phyloP scores from a whole-genome alignment of 2,329 filamentous ascomycete genomes.

The Xylariales sp. region DNA sequence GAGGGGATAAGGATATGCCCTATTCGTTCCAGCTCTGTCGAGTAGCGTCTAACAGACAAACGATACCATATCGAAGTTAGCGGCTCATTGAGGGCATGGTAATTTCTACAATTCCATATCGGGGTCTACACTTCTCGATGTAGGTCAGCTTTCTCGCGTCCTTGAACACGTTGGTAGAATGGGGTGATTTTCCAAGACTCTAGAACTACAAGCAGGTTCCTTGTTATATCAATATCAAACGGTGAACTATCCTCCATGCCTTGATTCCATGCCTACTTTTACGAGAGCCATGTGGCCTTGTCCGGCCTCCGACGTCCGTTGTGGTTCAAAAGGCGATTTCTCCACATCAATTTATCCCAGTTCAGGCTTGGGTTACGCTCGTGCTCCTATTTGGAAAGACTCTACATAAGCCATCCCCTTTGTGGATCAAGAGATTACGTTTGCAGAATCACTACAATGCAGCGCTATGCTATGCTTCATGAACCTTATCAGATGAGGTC shows the following conservation, averaged over 20 bases:
- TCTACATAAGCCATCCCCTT: neutral
- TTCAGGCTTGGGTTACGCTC: conserved; percentile 2
- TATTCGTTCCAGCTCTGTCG: neutral
- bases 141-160: conserved; percentile 11
- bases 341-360: conserved; percentile 3
- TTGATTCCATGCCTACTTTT: no score
- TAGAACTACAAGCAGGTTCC: neutral
- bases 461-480: no score
- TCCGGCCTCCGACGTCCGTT: neutral
- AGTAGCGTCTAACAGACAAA: neutral
- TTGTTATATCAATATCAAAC: neutral
- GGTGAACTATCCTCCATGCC: no score
- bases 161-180: conserved; percentile 7
- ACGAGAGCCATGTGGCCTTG: no score
- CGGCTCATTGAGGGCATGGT: conserved; percentile 10
- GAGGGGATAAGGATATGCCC: no score
- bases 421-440: neutral
- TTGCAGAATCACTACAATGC: neutral
- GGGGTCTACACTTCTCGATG: conserved; percentile 16
- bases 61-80: conserved; percentile 2
- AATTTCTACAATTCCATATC: conserved; percentile 16
- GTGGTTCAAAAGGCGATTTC: conserved; percentile 1
- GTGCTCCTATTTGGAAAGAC: neutral
- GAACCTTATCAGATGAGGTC: no score
- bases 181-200: neutral